phyloP scores from a whole-genome alignment of 2,329 filamentous ascomycete species.

The Fusarium robinianum region DNA sequence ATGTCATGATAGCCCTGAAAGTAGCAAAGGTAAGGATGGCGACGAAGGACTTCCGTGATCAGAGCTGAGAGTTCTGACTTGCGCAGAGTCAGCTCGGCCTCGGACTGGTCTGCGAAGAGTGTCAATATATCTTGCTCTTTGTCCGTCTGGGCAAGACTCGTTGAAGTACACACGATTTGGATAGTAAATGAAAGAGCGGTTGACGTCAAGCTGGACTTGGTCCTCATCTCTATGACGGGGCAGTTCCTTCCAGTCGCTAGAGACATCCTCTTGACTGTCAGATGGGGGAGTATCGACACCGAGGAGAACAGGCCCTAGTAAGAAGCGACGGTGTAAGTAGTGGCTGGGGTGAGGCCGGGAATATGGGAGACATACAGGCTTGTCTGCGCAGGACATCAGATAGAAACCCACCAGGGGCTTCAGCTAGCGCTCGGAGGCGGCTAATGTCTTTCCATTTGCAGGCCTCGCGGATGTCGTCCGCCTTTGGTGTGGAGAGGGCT shows the following conservation, averaged over 20 bases:
- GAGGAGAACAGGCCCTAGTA: slow-evolving; percentile 65
- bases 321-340: slow-evolving; percentile 18
- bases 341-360: slow-evolving; percentile 4
- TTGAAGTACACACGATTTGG: slow-evolving; percentile 70
- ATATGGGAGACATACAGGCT: slow-evolving; percentile 69
- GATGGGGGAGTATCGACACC: slow-evolving; percentile 42
- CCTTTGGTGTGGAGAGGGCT: slow-evolving; percentile 37
- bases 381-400: slow-evolving; percentile 68
- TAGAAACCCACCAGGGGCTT: slow-evolving; percentile 68
- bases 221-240: slow-evolving; percentile 83
- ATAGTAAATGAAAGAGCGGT: slow-evolving; percentile 97
- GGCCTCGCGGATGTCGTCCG: slow-evolving; percentile 54
- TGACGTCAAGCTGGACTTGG: slow-evolving; percentile 89
- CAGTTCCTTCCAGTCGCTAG: slow-evolving; percentile 61
- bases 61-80: slow-evolving; percentile 79
- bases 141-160: no score
- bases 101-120: slow-evolving; percentile 62
- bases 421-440: slow-evolving; percentile 61
- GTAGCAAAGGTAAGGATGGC: slow-evolving; percentile 84
- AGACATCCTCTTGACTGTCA: slow-evolving; percentile 22
- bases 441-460: slow-evolving; percentile 62
- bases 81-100: slow-evolving; percentile 68
- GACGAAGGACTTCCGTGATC: slow-evolving; percentile 79
- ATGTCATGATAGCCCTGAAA: slow-evolving; percentile 99
- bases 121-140: slow-evolving; percentile 30